phyloP scores from a whole-genome alignment of 2,329 filamentous ascomycete species.

The Curvularia lunata region DNA sequence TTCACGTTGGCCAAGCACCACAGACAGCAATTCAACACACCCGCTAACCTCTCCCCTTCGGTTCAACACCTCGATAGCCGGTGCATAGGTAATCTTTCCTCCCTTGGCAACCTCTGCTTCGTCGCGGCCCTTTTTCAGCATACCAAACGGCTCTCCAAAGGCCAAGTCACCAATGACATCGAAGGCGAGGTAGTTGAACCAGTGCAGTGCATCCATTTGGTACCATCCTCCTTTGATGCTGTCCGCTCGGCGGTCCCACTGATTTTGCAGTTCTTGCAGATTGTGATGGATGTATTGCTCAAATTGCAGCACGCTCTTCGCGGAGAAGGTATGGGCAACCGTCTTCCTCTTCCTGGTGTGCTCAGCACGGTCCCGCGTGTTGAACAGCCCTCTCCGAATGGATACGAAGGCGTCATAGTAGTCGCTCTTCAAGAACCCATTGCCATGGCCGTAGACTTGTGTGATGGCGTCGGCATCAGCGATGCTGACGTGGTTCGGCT shows the following conservation, averaged over 20 bases:
- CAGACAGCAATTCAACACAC: slow-evolving; percentile 32
- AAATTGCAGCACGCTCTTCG: slow-evolving; percentile 81
- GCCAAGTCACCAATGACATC: slow-evolving; percentile 65
- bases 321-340: slow-evolving; percentile 83
- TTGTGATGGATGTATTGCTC: slow-evolving; percentile 88
- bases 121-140: slow-evolving; percentile 78
- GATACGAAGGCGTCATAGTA: slow-evolving; percentile 94
- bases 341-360: slow-evolving; percentile 90
- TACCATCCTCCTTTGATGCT: slow-evolving; percentile 61
- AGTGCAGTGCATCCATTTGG: slow-evolving; percentile 74
- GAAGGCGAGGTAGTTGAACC: slow-evolving; percentile 74
- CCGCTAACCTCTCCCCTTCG: slow-evolving; percentile 84
- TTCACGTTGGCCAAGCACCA: background rate
- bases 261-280: slow-evolving; percentile 72
- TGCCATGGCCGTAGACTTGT: slow-evolving; percentile 72
- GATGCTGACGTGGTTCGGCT: slow-evolving; percentile 83
- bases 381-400: slow-evolving; percentile 85
- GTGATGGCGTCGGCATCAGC: slow-evolving; percentile 80
- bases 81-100: slow-evolving; percentile 69
- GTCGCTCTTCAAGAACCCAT: slow-evolving; percentile 64
- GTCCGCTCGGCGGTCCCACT: slow-evolving; percentile 71
- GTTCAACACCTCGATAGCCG: slow-evolving; percentile 88
- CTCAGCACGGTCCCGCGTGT: slow-evolving; percentile 80
- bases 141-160: slow-evolving; percentile 80
- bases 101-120: slow-evolving; percentile 74